These are phyloP conservation scores for Smithsoniella earleae DNA, from an alignment of 163 green algal genomes.

Conservation along the genomic window DNA sequence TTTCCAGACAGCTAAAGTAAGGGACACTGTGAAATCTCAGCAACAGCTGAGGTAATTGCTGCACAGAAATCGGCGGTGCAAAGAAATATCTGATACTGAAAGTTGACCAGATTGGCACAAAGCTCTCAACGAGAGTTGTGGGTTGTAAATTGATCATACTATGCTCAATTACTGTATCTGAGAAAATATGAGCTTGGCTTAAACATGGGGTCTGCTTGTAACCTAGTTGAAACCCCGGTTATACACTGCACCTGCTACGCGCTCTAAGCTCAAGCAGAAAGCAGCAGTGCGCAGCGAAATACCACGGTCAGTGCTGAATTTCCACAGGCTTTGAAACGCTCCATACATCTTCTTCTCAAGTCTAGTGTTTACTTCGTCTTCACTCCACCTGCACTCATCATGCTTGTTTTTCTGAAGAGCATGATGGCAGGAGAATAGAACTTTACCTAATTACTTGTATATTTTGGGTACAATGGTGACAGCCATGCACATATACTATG, in stretches of 20 bases:
- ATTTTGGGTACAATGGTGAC: neutral
- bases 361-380: slow-evolving; percentile 58
- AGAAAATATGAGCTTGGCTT: no score
- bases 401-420: neutral
- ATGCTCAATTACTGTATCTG: no score
- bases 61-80: no score
- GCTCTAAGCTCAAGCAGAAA: slow-evolving; percentile 75
- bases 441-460: neutral
- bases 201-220: no score
- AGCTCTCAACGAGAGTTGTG: no score
- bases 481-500: neutral
- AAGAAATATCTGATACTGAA: no score
- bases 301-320: no score
- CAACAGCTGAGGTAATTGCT: no score
- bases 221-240: slow-evolving; percentile 80
- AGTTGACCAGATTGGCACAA: no score
- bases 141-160: no score
- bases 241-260: slow-evolving; percentile 68
- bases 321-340: slow-evolving; percentile 68
- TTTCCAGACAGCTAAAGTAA: no score
- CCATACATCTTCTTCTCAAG: slow-evolving; percentile 76
- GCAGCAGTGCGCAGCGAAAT: slow-evolving; percentile 74
- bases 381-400: slow-evolving; percentile 48
- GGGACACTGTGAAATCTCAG: no score
- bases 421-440: neutral